Conservation (phyloP, 768 basidiomycete genomes). For the Xerocomellus intermedius region DNA sequence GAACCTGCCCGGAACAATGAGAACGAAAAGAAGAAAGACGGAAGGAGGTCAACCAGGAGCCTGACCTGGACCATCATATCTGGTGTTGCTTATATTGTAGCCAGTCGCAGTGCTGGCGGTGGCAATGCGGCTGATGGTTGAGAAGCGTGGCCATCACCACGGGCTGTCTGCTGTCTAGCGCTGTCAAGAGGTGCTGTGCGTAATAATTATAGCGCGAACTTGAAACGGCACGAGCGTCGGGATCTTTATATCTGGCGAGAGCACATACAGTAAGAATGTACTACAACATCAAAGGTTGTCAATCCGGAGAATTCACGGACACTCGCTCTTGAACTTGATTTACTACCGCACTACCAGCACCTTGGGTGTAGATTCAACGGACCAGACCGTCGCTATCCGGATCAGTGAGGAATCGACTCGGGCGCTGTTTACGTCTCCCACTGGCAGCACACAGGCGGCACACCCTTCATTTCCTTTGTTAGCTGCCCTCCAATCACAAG, state of each 20-base stretch:
- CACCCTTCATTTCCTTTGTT: too few relatives aligned
- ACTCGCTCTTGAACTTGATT: not conserved
- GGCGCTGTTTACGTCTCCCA: too few relatives aligned
- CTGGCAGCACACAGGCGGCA: too few relatives aligned
- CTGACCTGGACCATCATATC: not conserved
- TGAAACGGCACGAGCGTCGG: too few relatives aligned
- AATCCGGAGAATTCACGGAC: not conserved
- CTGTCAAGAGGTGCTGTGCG: too few relatives aligned
- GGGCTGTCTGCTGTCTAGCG: too few relatives aligned
- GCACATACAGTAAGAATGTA: too few relatives aligned
- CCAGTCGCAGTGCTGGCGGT: too few relatives aligned
- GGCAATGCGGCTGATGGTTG: conserved; percentile 1
- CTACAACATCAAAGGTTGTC: too few relatives aligned
- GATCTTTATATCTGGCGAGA: too few relatives aligned
- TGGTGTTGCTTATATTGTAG: conserved; percentile 8
- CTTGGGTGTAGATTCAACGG: not conserved
- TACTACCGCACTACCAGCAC: not conserved
- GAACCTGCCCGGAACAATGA: conserved; percentile 20
- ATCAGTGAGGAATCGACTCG: not conserved
- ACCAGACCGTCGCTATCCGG: not conserved
- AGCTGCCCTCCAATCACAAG: not conserved
- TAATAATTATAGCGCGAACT: too few relatives aligned
- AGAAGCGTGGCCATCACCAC: too few relatives aligned
- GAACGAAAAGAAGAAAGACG: conserved; percentile 6
- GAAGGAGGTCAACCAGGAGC: conserved; percentile 26